Evolutionary conservation across 2,329 filamentous ascomycete species (phyloP).

Genomic region (Hypoxylon rubiginosum): DNA sequence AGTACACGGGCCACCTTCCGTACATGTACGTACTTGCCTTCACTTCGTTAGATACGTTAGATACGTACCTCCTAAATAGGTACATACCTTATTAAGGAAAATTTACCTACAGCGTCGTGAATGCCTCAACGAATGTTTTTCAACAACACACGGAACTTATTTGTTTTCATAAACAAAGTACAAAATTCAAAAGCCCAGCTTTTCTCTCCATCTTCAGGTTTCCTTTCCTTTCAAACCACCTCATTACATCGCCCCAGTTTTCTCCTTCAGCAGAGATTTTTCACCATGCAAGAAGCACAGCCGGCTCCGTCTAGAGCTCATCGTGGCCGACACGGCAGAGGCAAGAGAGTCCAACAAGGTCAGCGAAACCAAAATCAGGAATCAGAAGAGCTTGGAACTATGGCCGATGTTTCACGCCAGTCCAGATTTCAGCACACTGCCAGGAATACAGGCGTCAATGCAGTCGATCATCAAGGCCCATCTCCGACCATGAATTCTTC

Average conservation of each 20-base stretch:
- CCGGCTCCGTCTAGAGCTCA: neutral
- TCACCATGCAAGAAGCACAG: conserved; percentile 25
- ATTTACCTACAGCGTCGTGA: neutral
- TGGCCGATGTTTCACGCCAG: neutral
- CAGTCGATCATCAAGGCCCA: neutral
- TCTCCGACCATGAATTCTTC: conserved; percentile 9
- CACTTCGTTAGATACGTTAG: conserved; percentile 1
- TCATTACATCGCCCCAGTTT: neutral
- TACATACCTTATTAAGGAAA: neutral
- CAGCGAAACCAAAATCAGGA: neutral
- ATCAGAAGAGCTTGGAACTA: neutral
- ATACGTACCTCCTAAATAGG: conserved; percentile 4
- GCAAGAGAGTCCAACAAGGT: conserved; percentile 2
- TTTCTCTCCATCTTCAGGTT: neutral
- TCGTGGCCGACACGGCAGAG: conserved; percentile 14
- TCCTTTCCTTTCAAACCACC: neutral
- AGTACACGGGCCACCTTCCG: neutral
- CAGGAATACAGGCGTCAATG: neutral
- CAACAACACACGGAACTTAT: neutral
- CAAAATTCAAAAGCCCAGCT: neutral
- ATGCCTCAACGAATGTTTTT: neutral
- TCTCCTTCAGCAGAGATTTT: conserved; percentile 6
- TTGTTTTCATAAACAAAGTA: neutral
- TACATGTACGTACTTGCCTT: neutral
- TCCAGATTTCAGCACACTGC: neutral